These are phyloP conservation scores for Fraxinus albicans DNA, from an alignment of 305 asterid species.

Conservation along the genomic window DNA sequence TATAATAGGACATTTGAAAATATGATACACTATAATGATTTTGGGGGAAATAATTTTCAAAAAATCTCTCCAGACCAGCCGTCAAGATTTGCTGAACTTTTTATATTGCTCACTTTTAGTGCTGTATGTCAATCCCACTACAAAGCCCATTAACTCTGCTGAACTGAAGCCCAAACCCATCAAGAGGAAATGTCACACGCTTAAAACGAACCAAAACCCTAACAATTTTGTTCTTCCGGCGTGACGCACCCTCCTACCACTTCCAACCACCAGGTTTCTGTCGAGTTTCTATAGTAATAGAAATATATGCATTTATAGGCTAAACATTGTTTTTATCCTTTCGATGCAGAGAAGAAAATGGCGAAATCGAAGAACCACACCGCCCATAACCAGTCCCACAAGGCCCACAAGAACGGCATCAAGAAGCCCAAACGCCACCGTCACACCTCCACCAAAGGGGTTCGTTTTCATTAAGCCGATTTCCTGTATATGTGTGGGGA, in stretches of 20 bases:
- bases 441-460: constrained; percentile 40
- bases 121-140: neutral
- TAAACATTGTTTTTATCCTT: neutral
- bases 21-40: neutral
- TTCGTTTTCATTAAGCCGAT: neutral
- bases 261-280: neutral
- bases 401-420: constrained; percentile 50
- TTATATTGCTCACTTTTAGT: neutral
- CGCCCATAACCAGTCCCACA: constrained; percentile 42
- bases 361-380: constrained; percentile 50
- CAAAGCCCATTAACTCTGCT: neutral
- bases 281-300: too few species aligned
- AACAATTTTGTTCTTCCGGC: neutral
- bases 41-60: neutral
- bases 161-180: neutral
- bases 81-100: neutral
- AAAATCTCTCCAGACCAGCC: neutral
- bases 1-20: neutral
- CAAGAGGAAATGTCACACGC: neutral
- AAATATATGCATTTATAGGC: neutral
- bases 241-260: neutral
- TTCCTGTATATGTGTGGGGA: neutral
- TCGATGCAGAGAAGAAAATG: constrained; percentile 13
- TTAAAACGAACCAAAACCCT: neutral
- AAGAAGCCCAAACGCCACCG: constrained; percentile 45